These are phyloP conservation scores for Sugiyamaella americana DNA, from an alignment of 805 yeast species.

Conservation along the genomic window DNA sequence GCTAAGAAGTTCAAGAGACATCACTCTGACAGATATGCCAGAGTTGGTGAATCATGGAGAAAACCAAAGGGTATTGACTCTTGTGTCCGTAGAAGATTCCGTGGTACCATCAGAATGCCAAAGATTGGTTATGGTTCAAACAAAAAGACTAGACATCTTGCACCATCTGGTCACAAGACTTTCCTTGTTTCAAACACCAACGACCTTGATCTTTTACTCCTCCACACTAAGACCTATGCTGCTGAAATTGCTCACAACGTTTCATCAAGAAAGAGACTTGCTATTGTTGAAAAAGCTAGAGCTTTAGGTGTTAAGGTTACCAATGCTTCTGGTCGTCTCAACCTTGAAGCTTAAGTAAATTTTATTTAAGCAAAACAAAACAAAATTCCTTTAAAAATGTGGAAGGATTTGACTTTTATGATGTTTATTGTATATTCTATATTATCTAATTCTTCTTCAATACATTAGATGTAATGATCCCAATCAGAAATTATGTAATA, in stretches of 20 bases:
- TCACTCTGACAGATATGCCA: slow-evolving; percentile 99
- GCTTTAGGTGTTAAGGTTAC: slow-evolving; percentile 98
- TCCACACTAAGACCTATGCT: slow-evolving; percentile 98
- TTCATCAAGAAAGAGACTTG: slow-evolving; percentile 97
- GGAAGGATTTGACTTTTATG: background rate
- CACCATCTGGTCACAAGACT: slow-evolving; percentile 97
- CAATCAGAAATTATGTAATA: too few species aligned
- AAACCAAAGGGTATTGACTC: slow-evolving; percentile 99
- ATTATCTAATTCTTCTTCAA: background rate
- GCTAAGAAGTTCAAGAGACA: slow-evolving; percentile 97
- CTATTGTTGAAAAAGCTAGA: slow-evolving; percentile 93
- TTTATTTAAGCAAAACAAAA: background rate
- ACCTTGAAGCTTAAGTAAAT: slow-evolving; percentile 84
- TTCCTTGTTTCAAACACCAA: slow-evolving; percentile 86
- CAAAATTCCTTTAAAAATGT: too few species aligned
- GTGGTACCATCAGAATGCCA: slow-evolving; percentile 99
- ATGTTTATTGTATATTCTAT: background rate
- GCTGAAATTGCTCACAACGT: slow-evolving; percentile 99
- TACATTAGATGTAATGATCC: background rate
- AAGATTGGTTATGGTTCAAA: slow-evolving; percentile 99
- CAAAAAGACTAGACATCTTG: slow-evolving; percentile 95
- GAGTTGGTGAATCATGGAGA: slow-evolving; percentile 99
- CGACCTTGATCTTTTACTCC: slow-evolving; percentile 90
- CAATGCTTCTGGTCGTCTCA: slow-evolving; percentile 98
- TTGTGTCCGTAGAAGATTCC: slow-evolving; percentile 96